Evolutionary conservation across 2,329 filamentous ascomycete genomes (phyloP).

Genomic region (Hymenoscyphus albidus): DNA sequence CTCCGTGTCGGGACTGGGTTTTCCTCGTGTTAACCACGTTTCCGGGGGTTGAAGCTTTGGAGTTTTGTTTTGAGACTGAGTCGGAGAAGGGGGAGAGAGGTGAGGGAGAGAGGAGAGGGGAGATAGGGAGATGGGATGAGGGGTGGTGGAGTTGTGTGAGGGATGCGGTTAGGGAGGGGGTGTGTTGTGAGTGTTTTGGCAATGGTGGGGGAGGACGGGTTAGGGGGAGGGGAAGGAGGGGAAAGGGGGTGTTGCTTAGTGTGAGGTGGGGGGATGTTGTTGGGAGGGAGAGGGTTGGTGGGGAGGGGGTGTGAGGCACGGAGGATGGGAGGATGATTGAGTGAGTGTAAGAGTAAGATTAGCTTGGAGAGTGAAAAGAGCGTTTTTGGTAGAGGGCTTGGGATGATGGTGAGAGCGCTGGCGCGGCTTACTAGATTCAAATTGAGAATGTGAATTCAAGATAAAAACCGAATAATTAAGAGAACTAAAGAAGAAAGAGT

Average conservation of each 20-base stretch:
- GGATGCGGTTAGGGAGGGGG: conserved; percentile 17
- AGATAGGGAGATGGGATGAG: neutral
- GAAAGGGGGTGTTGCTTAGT: neutral
- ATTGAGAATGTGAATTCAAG: no score
- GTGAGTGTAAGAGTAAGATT: no score
- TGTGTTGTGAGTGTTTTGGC: neutral
- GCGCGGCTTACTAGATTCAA: no score
- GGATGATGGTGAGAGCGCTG: no score
- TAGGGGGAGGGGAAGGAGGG: neutral
- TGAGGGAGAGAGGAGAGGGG: no score
- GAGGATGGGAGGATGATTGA: neutral
- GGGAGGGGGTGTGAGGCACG: neutral
- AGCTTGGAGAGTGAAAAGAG: no score
- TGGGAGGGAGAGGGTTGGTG: neutral
- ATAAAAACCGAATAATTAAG: no score
- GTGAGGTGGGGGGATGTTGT: neutral
- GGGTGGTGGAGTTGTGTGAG: conserved; percentile 17
- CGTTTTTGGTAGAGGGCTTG: no score
- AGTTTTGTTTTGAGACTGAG: conserved; percentile 11
- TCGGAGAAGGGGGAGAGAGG: no score
- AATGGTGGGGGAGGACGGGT: neutral
- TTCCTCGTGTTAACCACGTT: conserved; percentile 9
- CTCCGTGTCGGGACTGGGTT: conserved; percentile 9
- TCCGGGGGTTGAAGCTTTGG: conserved; percentile 12
- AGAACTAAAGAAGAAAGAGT: no score